A percentile compares a stretch with the other conserved stretches of the same genome.
Evolutionary conservation across 352 stramenopile species (phyloP).

Genomic region (Globisporangium cystogenes): DNA sequence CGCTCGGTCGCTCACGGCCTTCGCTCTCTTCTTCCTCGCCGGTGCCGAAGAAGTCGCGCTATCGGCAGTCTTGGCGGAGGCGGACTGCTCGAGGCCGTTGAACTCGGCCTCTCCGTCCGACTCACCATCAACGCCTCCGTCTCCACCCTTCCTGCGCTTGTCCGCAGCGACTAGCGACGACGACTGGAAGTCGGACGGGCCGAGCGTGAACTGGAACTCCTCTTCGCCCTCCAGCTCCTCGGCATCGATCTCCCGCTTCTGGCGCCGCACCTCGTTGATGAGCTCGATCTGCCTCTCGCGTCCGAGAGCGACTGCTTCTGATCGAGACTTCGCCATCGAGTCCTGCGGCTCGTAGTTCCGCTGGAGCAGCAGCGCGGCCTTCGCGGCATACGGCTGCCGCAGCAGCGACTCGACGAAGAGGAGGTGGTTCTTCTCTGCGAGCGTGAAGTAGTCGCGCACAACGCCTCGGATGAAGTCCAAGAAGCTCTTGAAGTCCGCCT

Average conservation of each 20-base stretch:
- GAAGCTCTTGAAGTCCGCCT: conserved; percentile 57
- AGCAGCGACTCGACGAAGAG: conserved; percentile 75
- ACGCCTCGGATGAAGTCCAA: conserved; percentile 76
- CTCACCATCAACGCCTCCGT: neutral
- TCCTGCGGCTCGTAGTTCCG: conserved; percentile 68
- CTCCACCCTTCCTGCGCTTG: conserved; percentile 1
- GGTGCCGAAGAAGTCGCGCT: neutral
- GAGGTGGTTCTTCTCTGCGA: conserved; percentile 76
- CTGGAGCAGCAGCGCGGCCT: conserved; percentile 69
- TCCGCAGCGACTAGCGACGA: conserved; percentile 30
- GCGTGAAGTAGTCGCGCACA: conserved; percentile 72
- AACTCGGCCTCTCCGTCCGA: conserved; percentile 22
- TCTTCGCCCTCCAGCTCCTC: conserved; percentile 77
- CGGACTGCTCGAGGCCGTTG: conserved; percentile 1
- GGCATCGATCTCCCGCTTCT: conserved; percentile 65
- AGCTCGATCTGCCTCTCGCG: conserved; percentile 46
- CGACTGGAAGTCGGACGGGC: conserved; percentile 50
- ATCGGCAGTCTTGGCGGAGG: neutral
- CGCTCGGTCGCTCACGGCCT: conserved; percentile 37
- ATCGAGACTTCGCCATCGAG: conserved; percentile 52
- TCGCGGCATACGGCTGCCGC: conserved; percentile 62
- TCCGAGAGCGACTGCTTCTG: conserved; percentile 55
- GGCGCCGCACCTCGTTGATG: conserved; percentile 58
- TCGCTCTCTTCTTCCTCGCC: conserved; percentile 8
- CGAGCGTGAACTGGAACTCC: conserved; percentile 74